Evolutionary conservation across 2,329 filamentous ascomycete genomes (phyloP).

Genomic region (Paramyrothecium roridum): DNA sequence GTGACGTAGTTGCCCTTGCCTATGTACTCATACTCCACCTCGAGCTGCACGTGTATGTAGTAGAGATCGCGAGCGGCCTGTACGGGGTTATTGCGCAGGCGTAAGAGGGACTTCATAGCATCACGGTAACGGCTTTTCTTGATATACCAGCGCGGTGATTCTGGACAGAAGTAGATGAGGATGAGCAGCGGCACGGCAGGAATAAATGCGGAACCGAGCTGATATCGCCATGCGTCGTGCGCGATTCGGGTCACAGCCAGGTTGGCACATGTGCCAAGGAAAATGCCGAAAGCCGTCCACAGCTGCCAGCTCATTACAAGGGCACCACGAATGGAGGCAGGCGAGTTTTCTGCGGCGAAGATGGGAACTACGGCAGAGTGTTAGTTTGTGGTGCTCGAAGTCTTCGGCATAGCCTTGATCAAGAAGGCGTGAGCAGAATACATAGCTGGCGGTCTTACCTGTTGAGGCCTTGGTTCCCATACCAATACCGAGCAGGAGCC

Average conservation of each 20-base stretch:
- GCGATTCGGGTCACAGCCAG: slow-evolving; percentile 37
- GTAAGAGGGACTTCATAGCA: slow-evolving; percentile 54
- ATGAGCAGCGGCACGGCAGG: slow-evolving; percentile 52
- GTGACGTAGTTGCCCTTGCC: slow-evolving; percentile 53
- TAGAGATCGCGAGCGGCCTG: slow-evolving; percentile 61
- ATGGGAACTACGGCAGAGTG: slow-evolving; percentile 58
- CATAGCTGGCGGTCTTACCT: slow-evolving; percentile 28
- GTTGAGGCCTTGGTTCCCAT: slow-evolving; percentile 73
- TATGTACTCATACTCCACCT: slow-evolving; percentile 52
- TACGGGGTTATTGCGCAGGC: slow-evolving; percentile 50
- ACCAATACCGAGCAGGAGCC: slow-evolving; percentile 72
- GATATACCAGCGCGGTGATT: slow-evolving; percentile 64
- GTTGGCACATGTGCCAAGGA: slow-evolving; percentile 60
- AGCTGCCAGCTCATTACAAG: slow-evolving; percentile 81
- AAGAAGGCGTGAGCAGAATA: too few relatives aligned
- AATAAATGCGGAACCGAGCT: slow-evolving; percentile 63
- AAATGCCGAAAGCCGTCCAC: slow-evolving; percentile 62
- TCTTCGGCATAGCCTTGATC: not conserved
- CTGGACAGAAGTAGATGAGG: slow-evolving; percentile 64
- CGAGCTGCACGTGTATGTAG: slow-evolving; percentile 62
- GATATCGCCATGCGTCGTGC: slow-evolving; percentile 54
- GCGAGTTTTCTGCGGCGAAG: slow-evolving; percentile 72
- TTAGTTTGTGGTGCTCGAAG: not conserved
- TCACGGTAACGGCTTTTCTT: slow-evolving; percentile 61
- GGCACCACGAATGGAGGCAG: slow-evolving; percentile 67